Evolutionary conservation across 2,329 filamentous ascomycete species (phyloP), one percentile per base, ranked within the genome.

Genomic region (Chlorencoelia australis): DNA sequence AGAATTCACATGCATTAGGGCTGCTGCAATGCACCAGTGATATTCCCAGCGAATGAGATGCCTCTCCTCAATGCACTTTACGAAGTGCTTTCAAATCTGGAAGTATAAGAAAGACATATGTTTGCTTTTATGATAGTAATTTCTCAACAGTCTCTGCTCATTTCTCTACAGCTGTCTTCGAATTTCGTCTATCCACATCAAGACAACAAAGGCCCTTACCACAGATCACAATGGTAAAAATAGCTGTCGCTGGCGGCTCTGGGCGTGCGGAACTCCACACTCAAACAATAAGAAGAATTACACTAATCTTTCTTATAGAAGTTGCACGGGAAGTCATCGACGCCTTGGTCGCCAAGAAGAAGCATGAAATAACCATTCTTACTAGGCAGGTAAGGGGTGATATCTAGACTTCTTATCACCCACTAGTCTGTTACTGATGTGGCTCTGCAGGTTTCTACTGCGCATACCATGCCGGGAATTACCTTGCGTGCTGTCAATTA

Each of bases 261-360:
- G 63, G 65, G 10, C 47, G 65, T 67, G 49, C n/a, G 59, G 26
- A 9, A 11, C 19, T 37, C 28, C 30, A 24, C 33, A 7, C 18
- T 40, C 15, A 15, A 26, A 11, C 3, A 13, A 25, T 10, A 25
- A 10, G 22, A 25, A 24, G 5, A 30, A 28, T 29, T 17, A 8
- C 30, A 11, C 36, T 14, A 15, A 30, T 6, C 21, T 25, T 18
- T 27, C 30, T 27, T 21, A 15, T 30, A 75, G 71, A 71, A 37
- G 64, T 77, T 30, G 67, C 65, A 2, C 60, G 56, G 27, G 71
- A 73, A 48, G 49, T 76, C 7, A 54, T 75, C 15, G 69, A 74
- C 39, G 60, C 55, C 3, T 57, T 75, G 0, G 47, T 70, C 3
- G 62, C 62, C 3, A 58, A 59, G 3, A 59, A 60, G 7, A 71